Conservation (phyloP, 768 basidiomycete species). For the Pleurotus platypus region DNA sequence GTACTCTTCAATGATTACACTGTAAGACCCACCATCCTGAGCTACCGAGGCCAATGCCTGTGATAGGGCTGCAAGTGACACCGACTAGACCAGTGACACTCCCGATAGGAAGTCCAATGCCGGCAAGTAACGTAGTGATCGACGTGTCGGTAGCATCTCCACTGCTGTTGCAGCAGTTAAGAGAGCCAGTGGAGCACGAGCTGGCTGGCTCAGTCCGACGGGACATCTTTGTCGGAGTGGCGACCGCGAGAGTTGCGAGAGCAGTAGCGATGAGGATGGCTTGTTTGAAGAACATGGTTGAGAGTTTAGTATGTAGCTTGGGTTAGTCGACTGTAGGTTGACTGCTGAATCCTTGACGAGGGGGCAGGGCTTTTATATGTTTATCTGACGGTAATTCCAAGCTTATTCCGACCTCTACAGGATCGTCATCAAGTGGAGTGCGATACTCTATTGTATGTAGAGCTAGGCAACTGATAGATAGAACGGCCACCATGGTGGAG, state of each 20-base stretch:
- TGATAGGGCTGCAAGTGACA: slow-evolving; percentile 28
- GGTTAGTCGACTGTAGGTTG: neutral
- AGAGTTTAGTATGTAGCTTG: neutral
- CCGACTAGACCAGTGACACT: slow-evolving; percentile 18
- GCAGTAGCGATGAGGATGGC: neutral
- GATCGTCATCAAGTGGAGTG: too few species aligned
- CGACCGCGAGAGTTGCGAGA: slow-evolving; percentile 16
- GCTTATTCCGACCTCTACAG: too few species aligned
- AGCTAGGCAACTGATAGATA: too few species aligned
- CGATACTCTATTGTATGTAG: too few species aligned
- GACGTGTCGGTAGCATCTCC: slow-evolving; percentile 15
- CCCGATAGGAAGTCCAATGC: slow-evolving; percentile 20
- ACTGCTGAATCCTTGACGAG: neutral
- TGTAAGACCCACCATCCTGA: slow-evolving; percentile 17
- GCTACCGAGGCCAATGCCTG: slow-evolving; percentile 20
- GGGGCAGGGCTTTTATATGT: neutral
- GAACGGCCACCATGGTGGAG: too few species aligned
- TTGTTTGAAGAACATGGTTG: neutral
- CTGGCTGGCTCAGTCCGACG: slow-evolving; percentile 2
- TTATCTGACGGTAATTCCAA: neutral
- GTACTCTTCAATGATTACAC: neutral
- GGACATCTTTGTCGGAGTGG: slow-evolving; percentile 14
- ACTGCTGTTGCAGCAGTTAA: slow-evolving; percentile 25
- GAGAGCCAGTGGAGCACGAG: slow-evolving; percentile 23
- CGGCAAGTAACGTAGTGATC: slow-evolving; percentile 14